A percentile compares a stretch with the other conserved stretches of the same genome.
phyloP scores from a whole-genome alignment of 441 rosid species.

The Pelargonium citronellum region DNA sequence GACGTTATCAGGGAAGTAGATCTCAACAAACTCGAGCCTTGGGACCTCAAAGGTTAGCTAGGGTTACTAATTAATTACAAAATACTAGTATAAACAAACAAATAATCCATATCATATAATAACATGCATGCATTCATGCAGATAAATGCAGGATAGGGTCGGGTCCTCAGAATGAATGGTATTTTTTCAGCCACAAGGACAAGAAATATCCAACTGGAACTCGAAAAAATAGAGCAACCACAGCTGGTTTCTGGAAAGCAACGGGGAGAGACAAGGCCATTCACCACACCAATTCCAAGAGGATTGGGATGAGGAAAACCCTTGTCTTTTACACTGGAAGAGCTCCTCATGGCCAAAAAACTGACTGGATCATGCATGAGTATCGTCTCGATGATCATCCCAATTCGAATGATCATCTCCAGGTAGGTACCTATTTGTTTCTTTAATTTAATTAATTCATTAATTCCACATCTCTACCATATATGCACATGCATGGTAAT shows the following conservation, averaged over 20 bases:
- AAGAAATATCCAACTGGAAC: constrained; percentile 87
- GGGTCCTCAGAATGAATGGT: constrained; percentile 79
- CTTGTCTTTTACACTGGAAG: constrained; percentile 89
- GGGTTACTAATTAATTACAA: too few species aligned
- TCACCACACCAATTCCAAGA: constrained; percentile 45
- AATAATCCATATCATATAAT: too few species aligned
- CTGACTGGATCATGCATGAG: constrained; percentile 94
- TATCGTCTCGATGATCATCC: constrained; percentile 47
- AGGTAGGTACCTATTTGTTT: constrained; percentile 34
- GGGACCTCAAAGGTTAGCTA: constrained; percentile 81
- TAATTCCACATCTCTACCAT: too few species aligned
- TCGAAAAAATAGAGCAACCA: constrained; percentile 80
- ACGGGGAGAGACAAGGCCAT: constrained; percentile 90
- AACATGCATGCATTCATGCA: constrained; percentile 23
- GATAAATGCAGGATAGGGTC: constrained; percentile 70
- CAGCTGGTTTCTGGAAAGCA: constrained; percentile 92
- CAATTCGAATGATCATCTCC: constrained; percentile 62
- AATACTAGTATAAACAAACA: too few species aligned
- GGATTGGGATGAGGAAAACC: constrained; percentile 91
- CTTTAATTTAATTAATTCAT: too few species aligned
- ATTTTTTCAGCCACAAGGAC: constrained; percentile 90
- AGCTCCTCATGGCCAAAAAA: constrained; percentile 81
- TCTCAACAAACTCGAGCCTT: constrained; percentile 94
- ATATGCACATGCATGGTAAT: too few species aligned
- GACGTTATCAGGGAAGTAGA: constrained; percentile 77